These are phyloP conservation scores for Blattamonas nauphoetae DNA, from an alignment of 78 protist genomes.

Conservation along the genomic window DNA sequence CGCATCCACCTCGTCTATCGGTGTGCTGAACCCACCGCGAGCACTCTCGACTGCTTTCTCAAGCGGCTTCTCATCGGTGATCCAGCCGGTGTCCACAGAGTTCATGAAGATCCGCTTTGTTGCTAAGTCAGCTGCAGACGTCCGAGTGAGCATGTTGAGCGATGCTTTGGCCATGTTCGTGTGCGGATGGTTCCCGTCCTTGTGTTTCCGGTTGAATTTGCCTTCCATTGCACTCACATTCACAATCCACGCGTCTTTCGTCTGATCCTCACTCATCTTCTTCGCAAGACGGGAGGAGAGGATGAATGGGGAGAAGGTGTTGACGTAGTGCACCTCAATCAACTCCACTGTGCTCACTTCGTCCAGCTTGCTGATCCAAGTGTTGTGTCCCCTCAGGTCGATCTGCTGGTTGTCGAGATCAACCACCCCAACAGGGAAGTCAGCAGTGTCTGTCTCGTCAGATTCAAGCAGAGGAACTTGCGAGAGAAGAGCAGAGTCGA, in stretches of 20 bases:
- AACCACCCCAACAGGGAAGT: background rate
- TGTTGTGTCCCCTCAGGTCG: background rate
- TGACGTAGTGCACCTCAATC: background rate
- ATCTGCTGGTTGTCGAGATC: slow-evolving; percentile 11
- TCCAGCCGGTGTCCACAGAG: slow-evolving; percentile 15
- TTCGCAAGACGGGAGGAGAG: background rate
- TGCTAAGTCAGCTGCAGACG: background rate
- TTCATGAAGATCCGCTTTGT: slow-evolving; percentile 7
- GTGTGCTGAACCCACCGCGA: background rate
- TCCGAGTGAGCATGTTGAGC: slow-evolving; percentile 9
- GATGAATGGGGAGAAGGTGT: background rate
- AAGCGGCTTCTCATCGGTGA: background rate
- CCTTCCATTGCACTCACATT: slow-evolving; percentile 12
- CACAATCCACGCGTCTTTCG: background rate
- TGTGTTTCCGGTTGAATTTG: background rate
- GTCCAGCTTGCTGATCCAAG: background rate
- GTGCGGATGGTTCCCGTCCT: slow-evolving; percentile 3
- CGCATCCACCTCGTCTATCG: slow-evolving; percentile 5
- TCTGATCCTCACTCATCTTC: background rate
- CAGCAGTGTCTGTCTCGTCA: background rate
- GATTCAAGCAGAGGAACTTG: background rate
- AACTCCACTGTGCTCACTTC: background rate
- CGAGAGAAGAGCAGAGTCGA: background rate
- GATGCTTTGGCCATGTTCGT: slow-evolving; percentile 15
- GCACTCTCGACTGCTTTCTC: background rate